phyloP scores from a whole-genome alignment of 2,329 filamentous ascomycete species.

The Zymoseptoria ardabiliae region DNA sequence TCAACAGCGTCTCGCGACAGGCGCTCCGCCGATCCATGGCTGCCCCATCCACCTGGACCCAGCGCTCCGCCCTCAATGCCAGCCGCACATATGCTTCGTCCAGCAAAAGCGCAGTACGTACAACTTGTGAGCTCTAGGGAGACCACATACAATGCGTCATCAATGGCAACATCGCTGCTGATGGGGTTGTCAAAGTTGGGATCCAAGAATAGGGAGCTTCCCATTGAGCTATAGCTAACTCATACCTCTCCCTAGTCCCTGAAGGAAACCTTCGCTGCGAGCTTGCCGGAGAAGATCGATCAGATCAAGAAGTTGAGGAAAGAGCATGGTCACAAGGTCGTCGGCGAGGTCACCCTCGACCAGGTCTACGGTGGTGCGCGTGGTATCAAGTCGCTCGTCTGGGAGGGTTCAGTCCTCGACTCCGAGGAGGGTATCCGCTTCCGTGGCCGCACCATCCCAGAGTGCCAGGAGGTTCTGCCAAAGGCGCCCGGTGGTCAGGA shows the following conservation, averaged over 20 bases:
- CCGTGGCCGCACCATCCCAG: constrained; percentile 97
- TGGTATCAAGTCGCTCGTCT: constrained; percentile 97
- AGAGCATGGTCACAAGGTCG: constrained; percentile 90
- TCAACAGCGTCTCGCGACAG: constrained; percentile 47
- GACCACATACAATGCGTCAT: not conserved
- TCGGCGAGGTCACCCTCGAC: constrained; percentile 97
- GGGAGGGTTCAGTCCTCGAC: constrained; percentile 97
- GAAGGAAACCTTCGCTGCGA: constrained; percentile 97
- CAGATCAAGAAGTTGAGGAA: constrained; percentile 98
- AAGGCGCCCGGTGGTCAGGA: constrained; percentile 95
- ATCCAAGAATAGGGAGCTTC: not conserved
- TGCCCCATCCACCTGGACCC: constrained; percentile 54
- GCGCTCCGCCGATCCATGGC: constrained; percentile 71
- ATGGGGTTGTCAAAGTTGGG: not conserved
- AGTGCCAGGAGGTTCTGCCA: constrained; percentile 95
- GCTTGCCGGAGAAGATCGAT: constrained; percentile 92
- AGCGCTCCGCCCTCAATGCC: constrained; percentile 64
- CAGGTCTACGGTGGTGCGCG: constrained; percentile 99
- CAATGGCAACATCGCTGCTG: not conserved
- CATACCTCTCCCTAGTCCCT: constrained; percentile 59
- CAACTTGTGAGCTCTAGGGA: not conserved
- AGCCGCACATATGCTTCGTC: constrained; percentile 89
- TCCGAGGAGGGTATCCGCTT: constrained; percentile 99
- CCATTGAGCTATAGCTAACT: constrained; percentile 3
- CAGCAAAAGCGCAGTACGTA: constrained; percentile 74